phyloP scores from a whole-genome alignment of 2,329 filamentous ascomycete species.

The Scleromitrula shiraiana region DNA sequence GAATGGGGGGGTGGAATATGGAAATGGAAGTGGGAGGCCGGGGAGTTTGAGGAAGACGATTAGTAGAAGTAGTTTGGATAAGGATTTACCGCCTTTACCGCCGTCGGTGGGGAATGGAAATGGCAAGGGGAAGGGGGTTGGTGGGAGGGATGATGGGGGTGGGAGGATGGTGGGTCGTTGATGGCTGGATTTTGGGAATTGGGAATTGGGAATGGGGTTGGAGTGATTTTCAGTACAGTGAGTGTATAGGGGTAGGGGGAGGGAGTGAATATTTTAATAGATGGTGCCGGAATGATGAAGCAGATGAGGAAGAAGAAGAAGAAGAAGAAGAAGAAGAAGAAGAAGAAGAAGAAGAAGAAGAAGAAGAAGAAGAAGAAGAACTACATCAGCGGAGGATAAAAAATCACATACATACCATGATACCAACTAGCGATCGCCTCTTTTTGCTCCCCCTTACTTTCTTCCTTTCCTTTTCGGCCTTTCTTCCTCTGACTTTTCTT shows the following conservation, averaged over 20 bases:
- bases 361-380: not conserved
- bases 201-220: too few species aligned
- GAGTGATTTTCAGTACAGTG: too few species aligned
- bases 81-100: conserved; percentile 51
- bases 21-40: not conserved
- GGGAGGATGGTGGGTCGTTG: not conserved
- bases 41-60: conserved; percentile 23
- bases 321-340: not conserved
- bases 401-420: conserved; percentile 9
- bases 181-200: too few species aligned
- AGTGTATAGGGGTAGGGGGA: not conserved
- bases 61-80: conserved; percentile 51
- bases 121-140: not conserved
- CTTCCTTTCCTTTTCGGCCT: not conserved
- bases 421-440: conserved; percentile 8
- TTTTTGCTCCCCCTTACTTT: not conserved
- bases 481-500: not conserved
- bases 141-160: not conserved
- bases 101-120: not conserved
- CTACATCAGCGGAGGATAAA: not conserved
- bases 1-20: too few species aligned
- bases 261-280: too few species aligned
- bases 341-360: not conserved
- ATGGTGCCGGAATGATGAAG: too few species aligned
- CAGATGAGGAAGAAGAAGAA: too few species aligned